phyloP scores from a whole-genome alignment of 1,284 basidiomycete genomes.

The Ganoderma meredithae region DNA sequence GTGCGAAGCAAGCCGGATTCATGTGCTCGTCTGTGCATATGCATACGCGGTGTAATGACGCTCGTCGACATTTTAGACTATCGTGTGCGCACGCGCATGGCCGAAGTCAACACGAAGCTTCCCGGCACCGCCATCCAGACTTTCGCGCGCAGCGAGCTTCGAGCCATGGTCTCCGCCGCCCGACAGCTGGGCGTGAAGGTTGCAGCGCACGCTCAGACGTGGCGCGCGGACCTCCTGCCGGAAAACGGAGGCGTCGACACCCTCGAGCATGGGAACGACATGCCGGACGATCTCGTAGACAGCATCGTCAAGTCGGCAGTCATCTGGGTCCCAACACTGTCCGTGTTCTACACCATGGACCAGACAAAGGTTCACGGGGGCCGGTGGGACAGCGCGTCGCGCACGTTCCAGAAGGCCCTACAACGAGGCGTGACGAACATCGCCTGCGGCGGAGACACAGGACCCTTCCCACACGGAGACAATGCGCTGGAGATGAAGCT shows the following conservation, averaged over 20 bases:
- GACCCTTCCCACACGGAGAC: constrained; percentile 66
- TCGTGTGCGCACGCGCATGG: constrained; percentile 52
- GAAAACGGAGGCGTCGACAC: constrained; percentile 51
- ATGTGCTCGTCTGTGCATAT: background rate
- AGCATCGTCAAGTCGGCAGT: constrained; percentile 32
- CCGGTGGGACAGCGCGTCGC: constrained; percentile 49
- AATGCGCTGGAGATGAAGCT: constrained; percentile 69
- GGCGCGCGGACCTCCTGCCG: constrained; percentile 47
- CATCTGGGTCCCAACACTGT: constrained; percentile 68
- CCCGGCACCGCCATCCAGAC: constrained; percentile 47
- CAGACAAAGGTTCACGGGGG: constrained; percentile 34
- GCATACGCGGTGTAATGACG: background rate
- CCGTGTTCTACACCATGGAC: constrained; percentile 51
- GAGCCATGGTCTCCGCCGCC: constrained; percentile 58
- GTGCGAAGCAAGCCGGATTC: background rate
- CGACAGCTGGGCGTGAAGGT: constrained; percentile 64
- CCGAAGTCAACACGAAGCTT: constrained; percentile 47
- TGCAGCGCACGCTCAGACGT: constrained; percentile 61
- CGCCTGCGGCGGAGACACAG: constrained; percentile 71
- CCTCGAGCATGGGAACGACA: constrained; percentile 55
- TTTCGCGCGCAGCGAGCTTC: constrained; percentile 57
- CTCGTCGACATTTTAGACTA: constrained; percentile 53
- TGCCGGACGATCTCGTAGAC: constrained; percentile 42
- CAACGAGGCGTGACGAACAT: constrained; percentile 52
- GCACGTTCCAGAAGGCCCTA: constrained; percentile 56